Base-by-base conservation (phyloP, 2,329 filamentous ascomycete species). In the Penicillium janthinellum region DNA sequence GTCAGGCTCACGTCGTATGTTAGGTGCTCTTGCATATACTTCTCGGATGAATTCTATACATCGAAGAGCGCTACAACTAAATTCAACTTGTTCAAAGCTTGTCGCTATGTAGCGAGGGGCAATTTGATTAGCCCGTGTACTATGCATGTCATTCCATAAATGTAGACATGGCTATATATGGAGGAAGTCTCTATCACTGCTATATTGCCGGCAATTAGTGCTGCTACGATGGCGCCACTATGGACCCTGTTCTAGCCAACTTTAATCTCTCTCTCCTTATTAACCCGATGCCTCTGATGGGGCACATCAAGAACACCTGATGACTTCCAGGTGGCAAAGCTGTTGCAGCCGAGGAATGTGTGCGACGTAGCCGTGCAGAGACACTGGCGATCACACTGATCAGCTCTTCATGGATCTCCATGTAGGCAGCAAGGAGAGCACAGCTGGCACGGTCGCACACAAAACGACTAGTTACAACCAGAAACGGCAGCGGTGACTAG, bases 351-450 rank as follows among this genome's bases (percentile, higher is more conserved):
- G 17, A 60, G 54, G 58, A 60, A 60, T 60, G 58, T 55, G 54
- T 56, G 52, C 52, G 22, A 59, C 54, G 59, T 58, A 61, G 51
- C 56, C 35, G 51, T 53, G 56, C 44, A 37, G 39, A 48, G 5
- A 28, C 15, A 22, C 15, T 28, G 45, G n/a, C 38, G 35, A 34
- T 41, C 39, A 47, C 44, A 25, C 22, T 47, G 31, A 25, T 47
- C 44, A 47, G 44, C 44, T 15, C 25, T 47, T 47, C 25, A 47
- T 31, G 44, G 22, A 47, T 47, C 37, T 17, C 55, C 51, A 55
- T 55, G 59, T 61, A 61, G 14, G 57, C 57, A 28, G 52, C 31
- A 59, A 56, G 56, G 59, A 54, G 59, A 55, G 31, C 10, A 20
- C n/a, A 49, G 47, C 28, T n/a, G 28, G n/a, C 38, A 58, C 48